Base-by-base conservation (phyloP, 768 basidiomycete genomes). In the Leccinum sublutescens region DNA sequence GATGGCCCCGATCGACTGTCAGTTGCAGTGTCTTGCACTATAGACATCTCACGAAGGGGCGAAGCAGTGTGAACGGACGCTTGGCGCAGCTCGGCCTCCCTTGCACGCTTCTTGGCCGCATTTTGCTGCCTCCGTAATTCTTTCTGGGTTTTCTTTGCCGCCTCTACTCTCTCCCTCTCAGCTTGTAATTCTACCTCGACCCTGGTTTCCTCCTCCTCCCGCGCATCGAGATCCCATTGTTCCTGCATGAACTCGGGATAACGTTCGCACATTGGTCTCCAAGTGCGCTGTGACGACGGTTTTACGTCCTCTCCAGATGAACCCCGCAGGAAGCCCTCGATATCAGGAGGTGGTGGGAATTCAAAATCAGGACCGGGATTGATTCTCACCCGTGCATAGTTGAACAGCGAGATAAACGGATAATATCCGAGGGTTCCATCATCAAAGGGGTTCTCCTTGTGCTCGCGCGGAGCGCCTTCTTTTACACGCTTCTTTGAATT, bases 401-500 rank as follows among this genome's bases (percentile, higher is more conserved):
- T 95, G 78, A 93, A 99, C 38, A 96, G 79, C 4, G 93, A 96
- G 63, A 97, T 84, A 77, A 98, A 88, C 0, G 96, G 94, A 71
- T 94, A 98, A 74, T 99, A 99, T 1, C 97, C 97, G 6, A 97
- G 77, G 19, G 89, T 87, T 19, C 96, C 97, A 71, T 99, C 97
- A 71, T 99, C 95, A 66, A 93, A 91, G 3, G 83, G 83, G 62
- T 95, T 95, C 74, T 92, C 89, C 59, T 82, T 81, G 69, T 89
- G 88, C 66, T 90, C 86, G 54, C 87, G 85, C 10, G 77, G 71
- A 50, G 86, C 85, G 52, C 84, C 86, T 68, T 86, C 83, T 56
- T 82, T 82, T n/a, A 79, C 75, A 38, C 82, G 80, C 66, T 82
- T 86, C 68, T 83, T 84, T 19, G 73, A 67, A 31, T 56, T 73